Base-by-base conservation (phyloP, 106 monocot species). In the Phalaenopsis equestris region DNA sequence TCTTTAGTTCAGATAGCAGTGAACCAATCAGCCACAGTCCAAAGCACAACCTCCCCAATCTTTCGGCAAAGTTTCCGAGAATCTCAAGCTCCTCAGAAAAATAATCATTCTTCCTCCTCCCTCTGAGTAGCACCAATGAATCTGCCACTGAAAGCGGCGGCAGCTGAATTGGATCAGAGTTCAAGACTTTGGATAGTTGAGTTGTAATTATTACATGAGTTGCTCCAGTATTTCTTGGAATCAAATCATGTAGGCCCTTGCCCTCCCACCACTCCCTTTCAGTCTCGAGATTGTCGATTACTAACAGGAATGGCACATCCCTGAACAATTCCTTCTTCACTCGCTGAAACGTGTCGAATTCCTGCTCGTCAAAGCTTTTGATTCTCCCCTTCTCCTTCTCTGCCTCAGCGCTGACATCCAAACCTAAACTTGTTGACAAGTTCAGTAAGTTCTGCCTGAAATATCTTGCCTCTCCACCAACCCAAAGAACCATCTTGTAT, bases 231-330 rank as follows among this genome's bases (percentile, higher is more conserved):
- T 96, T 96, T 39, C 89, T 91, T 0, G 96, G 96, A 23, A 96
- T 91, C 79, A 96, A 79, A 78, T 96, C 96, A 77, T 91, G 91
- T 39, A 96, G 79, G 72, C 93, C 93, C 83, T 96, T 96, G 21
- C 96, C 96, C 85, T 96, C 96, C 93, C 96, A 93, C 93, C 96
- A 93, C 75, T 96, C 96, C 49, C 80, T 91, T 80, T 96, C 96
- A 0, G 88, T 87, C 78, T 96, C 96, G 12, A 96, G 90, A 82
- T 96, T 91, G 80, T 96, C 96, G 30, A 96, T 91, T 1, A 96
- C 68, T 14, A 96, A 76, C 88, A 96, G 81, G 73, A 91, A 96
- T 23, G 96, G 93, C 14, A 93, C 80, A 38, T 96, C 96, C 21
- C 96, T 42, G 78, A 96, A 96, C 17, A 96, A 79, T 82, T 96